Base-by-base conservation (phyloP, 2,329 filamentous ascomycete species). In the Cyphellophora europaea region DNA sequence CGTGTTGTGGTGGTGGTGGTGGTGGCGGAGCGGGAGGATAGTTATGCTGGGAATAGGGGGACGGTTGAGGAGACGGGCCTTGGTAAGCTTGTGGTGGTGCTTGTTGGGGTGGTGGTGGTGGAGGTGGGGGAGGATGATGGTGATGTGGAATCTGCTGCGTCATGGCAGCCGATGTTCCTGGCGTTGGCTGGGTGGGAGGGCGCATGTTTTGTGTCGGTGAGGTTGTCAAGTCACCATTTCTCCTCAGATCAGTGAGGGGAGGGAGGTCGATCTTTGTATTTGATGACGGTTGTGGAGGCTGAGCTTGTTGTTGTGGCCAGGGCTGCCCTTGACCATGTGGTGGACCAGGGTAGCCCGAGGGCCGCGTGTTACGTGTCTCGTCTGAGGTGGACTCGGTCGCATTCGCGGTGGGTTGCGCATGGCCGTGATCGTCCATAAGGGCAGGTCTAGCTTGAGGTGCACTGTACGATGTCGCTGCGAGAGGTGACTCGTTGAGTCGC, bases 391-490 rank as follows among this genome's bases (percentile, higher is more conserved):
- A n/a, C n/a, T n/a, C n/a, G n/a, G 44, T 35, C 21, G 45, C 44
- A 61, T 58, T 14, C 56, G 42, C 30, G 50, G 38, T 19, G 50
- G 19, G 27, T 64, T 61, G 35, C 56, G 60, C 23, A 29, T 68
- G 39, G 62, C 56, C 32, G 62, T 55, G 25, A 66, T 61, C 8
- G 66, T 62, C 42, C 64, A 57, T 30, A 29, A 31, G 19, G 29
- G 40, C 18, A 28, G 36, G 35, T 39, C 43, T 32, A 29, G 55
- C 53, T 34, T 69, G 69, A 30, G 54, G 57, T n/a, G 63, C 53
- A 21, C 71, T 65, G 30, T 56, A 45, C 37, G 33, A 27, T 18
- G 29, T 33, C 19, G 19, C 33, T 13, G 30, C 10, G 19, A 19
- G 19, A 18, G 41, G 32, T 15, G 37, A 32, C 14, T 36, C 40